Conservation (phyloP, 495 filamentous ascomycete genomes). For the Podospora comata region DNA sequence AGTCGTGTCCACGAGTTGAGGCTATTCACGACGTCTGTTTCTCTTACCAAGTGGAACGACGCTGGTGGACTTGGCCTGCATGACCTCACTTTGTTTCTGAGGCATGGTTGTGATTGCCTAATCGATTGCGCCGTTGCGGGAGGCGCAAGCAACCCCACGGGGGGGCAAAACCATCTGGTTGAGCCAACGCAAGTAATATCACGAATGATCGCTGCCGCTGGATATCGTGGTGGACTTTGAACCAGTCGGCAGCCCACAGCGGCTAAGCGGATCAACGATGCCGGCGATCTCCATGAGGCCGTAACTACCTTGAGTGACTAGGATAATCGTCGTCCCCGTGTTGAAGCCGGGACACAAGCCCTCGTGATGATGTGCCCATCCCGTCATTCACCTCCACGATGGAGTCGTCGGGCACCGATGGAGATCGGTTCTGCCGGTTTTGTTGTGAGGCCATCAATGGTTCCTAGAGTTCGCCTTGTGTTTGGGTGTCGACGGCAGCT, state of each 20-base stretch:
- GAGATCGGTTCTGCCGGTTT: not conserved
- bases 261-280: conserved; percentile 17
- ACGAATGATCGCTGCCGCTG: conserved; percentile 16
- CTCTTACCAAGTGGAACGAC: conserved; percentile 4
- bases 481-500: conserved; percentile 5
- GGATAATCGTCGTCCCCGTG: not conserved
- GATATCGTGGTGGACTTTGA: conserved; percentile 21
- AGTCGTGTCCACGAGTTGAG: not conserved
- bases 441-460: conserved; percentile 6
- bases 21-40: conserved; percentile 5
- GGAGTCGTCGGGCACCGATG: not conserved
- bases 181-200: conserved; percentile 9
- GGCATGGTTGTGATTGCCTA: conserved; percentile 1
- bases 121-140: not conserved
- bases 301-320: not conserved
- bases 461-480: conserved; percentile 8
- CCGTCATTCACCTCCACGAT: not conserved
- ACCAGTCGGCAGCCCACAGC: conserved; percentile 18
- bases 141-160: conserved; percentile 1
- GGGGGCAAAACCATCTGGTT: not conserved
- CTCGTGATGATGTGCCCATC: not conserved
- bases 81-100: conserved; percentile 4
- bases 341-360: not conserved
- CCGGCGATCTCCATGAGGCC: conserved; percentile 3
- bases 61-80: conserved; percentile 1